Conservation (phyloP, 2,329 filamentous ascomycete genomes). For the Fusarium verticillioides region DNA sequence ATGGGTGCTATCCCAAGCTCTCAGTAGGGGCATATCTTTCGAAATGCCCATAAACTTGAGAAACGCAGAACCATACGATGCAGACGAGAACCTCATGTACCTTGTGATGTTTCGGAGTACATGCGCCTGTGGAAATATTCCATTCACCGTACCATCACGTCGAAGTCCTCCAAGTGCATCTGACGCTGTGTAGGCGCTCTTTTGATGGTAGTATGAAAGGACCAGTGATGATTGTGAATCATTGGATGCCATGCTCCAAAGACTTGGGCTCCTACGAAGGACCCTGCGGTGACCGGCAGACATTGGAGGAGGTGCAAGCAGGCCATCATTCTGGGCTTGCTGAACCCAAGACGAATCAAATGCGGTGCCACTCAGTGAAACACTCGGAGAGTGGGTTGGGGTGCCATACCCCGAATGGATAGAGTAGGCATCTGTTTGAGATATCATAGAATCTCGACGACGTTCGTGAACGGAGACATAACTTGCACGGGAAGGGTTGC, state of each 20-base stretch:
- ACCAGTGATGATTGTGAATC: conserved; percentile 66
- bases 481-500: conserved; percentile 59
- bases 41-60: conserved; percentile 71
- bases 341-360: conserved; percentile 39
- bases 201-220: conserved; percentile 60
- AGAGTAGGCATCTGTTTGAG: conserved; percentile 66
- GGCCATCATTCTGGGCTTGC: conserved; percentile 23
- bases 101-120: conserved; percentile 70
- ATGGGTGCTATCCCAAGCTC: conserved; percentile 61
- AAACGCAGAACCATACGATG: conserved; percentile 73
- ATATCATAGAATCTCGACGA: conserved; percentile 65
- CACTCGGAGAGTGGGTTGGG: conserved; percentile 57
- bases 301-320: conserved; percentile 34
- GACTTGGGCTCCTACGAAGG: conserved; percentile 59
- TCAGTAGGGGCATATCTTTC: conserved; percentile 58
- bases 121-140: conserved; percentile 69
- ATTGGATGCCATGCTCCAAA: conserved; percentile 69
- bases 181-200: conserved; percentile 59
- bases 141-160: conserved; percentile 64
- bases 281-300: conserved; percentile 41
- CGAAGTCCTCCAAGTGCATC: conserved; percentile 62
- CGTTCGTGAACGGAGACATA: conserved; percentile 63
- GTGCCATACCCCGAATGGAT: conserved; percentile 59
- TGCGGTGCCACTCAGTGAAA: conserved; percentile 42
- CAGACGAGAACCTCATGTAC: conserved; percentile 74